Base-by-base conservation (phyloP, 345 rosid species). In the Ricinus communis region DNA sequence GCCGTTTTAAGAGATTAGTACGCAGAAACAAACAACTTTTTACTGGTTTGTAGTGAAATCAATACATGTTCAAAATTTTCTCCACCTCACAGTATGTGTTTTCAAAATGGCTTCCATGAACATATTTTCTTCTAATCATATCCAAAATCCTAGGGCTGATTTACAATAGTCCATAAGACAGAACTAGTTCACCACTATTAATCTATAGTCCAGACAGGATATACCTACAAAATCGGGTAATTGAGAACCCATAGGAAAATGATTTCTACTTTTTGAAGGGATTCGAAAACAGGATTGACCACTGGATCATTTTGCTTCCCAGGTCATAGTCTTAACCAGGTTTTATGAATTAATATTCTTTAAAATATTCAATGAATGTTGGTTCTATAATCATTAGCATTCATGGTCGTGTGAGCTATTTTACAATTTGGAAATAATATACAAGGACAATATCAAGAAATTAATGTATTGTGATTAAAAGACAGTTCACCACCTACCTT, bases 401-500 rank as follows among this genome's bases (percentile, higher is more conserved):
- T 21, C 31, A 19, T 8, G 16, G 12, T 62, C n/a, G 47, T 43
- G 52, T 22, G 15, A 14, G 7, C n/a, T n/a, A n/a, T n/a, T 14
- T 24, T 25, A 53, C 27, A 57, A 25, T 43, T 18, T 21, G 3
- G 50, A 31, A 49, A 49, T 54, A 46, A 52, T 15, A 60, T 40
- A 40, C 53, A 27, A 25, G 6, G 2, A 15, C 28, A 50, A 13
- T 12, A 64, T 10, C 49, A 2, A 1, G 10, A 10, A 45, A 24
- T 38, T 31, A 33, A 55, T 65, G 36, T 50, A 56, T 18, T 43
- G 65, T 33, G 49, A 30, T 14, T 15, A 74, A 58, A 28, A 49
- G 56, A 40, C 36, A 50, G 67, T n/a, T 50, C 24, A 24, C 16
- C 10, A 62, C 71, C 52, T 81, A 96, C 99, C 98, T 88, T 96